Conservation (phyloP, 768 basidiomycete genomes). For the Candolleomyces efflorescens region DNA sequence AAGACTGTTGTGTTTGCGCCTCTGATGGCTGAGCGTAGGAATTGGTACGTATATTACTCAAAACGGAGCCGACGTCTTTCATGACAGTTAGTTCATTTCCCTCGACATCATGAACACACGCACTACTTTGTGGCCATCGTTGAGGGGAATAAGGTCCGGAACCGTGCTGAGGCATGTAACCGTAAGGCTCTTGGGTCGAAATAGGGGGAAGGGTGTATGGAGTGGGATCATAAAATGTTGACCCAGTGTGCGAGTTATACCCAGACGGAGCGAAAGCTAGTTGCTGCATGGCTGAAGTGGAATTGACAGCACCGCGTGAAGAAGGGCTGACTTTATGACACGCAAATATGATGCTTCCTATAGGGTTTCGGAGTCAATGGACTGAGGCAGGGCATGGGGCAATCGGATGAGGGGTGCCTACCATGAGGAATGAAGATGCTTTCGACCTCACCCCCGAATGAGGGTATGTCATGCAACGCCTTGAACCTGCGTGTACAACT, state of each 20-base stretch:
- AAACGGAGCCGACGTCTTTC: conserved; percentile 18
- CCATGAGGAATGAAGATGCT: conserved; percentile 92
- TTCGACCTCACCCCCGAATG: conserved; percentile 62
- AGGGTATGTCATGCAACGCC: conserved; percentile 59
- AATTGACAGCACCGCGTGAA: conserved; percentile 35
- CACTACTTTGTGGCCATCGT: conserved; percentile 36
- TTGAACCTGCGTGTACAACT: conserved; percentile 84
- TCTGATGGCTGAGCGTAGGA: conserved; percentile 22
- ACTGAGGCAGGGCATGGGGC: conserved; percentile 20
- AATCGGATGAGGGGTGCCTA: conserved; percentile 31
- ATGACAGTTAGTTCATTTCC: background rate
- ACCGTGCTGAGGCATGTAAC: conserved; percentile 30
- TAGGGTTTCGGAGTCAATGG: conserved; percentile 22
- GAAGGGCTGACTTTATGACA: conserved; percentile 61
- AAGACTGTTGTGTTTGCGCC: conserved; percentile 15
- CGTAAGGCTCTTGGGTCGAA: conserved; percentile 28
- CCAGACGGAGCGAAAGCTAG: conserved; percentile 35
- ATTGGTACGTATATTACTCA: conserved; percentile 26
- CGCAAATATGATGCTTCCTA: conserved; percentile 68
- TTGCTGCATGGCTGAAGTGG: conserved; percentile 41
- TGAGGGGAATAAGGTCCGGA: conserved; percentile 28
- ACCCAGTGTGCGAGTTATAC: conserved; percentile 29
- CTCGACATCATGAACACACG: background rate
- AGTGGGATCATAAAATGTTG: conserved; percentile 38
- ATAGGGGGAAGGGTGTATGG: conserved; percentile 41